A percentile compares a stretch with the other conserved stretches of the same genome.
phyloP scores from a whole-genome alignment of 2,329 filamentous ascomycete species.

The Penicillium polonicum region DNA sequence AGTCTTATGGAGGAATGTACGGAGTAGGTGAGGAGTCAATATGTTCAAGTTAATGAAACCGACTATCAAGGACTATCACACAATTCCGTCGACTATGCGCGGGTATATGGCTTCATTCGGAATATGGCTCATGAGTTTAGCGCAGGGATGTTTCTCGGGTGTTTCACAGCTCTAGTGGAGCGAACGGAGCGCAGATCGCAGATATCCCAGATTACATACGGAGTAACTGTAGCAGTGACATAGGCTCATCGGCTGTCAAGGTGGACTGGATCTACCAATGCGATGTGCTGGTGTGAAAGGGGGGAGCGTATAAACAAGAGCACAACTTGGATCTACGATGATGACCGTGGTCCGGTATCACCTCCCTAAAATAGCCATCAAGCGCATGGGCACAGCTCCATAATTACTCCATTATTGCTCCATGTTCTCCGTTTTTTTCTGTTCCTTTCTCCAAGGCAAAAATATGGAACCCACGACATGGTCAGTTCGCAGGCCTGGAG shows the following conservation, averaged over 20 bases:
- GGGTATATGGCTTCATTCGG: constrained; percentile 6
- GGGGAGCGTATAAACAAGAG: not conserved
- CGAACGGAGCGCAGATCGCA: constrained; percentile 2
- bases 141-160: constrained; percentile 1
- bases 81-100: constrained; percentile 1
- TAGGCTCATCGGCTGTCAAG: not conserved
- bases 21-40: not conserved
- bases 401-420: not conserved
- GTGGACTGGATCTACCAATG: not conserved
- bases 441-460: not conserved
- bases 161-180: constrained; percentile 7
- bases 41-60: not conserved
- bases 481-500: constrained; percentile 1
- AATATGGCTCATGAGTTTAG: not conserved
- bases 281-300: not conserved
- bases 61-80: constrained; percentile 5
- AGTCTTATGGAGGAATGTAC: not conserved
- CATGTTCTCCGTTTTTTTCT: not conserved
- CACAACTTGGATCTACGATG: constrained; percentile 1
- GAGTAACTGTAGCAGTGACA: not conserved
- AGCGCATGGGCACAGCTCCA: not conserved
- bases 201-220: constrained; percentile 1
- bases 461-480: not conserved
- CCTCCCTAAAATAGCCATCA: constrained; percentile 11
- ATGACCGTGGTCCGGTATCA: constrained; percentile 6